phyloP scores from a whole-genome alignment of 208 protist genomes.

The Leishmania mexicana region DNA sequence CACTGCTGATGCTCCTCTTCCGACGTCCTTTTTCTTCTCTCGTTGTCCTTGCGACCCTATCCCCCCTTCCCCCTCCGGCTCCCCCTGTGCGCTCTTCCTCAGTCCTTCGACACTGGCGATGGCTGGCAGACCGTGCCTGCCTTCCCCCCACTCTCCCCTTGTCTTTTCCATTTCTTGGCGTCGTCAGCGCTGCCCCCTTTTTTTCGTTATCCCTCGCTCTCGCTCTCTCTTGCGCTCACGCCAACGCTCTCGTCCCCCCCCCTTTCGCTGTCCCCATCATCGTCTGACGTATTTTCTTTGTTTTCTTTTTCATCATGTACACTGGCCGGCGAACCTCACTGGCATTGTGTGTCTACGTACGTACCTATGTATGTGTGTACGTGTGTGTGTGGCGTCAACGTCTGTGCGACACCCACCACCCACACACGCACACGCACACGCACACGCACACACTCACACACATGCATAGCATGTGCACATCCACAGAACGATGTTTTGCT shows the following conservation, averaged over 20 bases:
- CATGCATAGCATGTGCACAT: neutral
- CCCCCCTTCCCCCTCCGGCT: neutral
- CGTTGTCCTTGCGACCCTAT: neutral
- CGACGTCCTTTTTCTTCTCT: neutral
- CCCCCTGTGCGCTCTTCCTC: neutral
- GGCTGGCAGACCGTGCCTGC: slow-evolving; percentile 1
- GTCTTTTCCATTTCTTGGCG: neutral
- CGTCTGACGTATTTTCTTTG: neutral
- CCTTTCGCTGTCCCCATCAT: neutral
- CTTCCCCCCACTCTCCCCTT: neutral
- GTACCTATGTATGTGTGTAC: too few species aligned
- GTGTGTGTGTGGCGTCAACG: neutral
- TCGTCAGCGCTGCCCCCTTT: neutral
- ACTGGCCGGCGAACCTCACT: neutral
- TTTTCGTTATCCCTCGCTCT: neutral
- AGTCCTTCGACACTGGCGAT: neutral
- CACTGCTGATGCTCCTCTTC: neutral
- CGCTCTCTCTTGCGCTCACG: slow-evolving; percentile 3
- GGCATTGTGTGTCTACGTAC: too few species aligned
- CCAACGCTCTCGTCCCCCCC: neutral
- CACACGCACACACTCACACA: neutral
- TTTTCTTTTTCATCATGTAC: neutral
- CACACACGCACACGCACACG: too few species aligned
- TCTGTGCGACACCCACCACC: too few species aligned
- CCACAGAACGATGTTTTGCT: neutral